These are phyloP conservation scores for Conoideocrella luteorostrata DNA, from an alignment of 2,329 filamentous ascomycete species.

Conservation along the genomic window DNA sequence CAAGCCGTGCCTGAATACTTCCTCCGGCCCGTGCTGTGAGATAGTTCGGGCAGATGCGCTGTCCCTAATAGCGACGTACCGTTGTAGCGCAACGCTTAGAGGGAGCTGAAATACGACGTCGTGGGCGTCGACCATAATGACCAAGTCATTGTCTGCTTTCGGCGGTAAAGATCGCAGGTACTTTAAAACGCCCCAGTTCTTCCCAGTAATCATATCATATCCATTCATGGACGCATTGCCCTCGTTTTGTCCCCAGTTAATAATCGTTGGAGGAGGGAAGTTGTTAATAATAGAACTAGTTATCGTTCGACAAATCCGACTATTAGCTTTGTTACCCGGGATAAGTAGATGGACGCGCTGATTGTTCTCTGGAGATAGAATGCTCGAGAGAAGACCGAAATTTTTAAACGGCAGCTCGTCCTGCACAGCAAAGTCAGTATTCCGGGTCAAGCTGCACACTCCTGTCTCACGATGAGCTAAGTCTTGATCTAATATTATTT, in stretches of 20 bases:
- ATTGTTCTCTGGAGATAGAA: not conserved
- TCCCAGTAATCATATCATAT: not conserved
- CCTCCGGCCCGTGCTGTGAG: not conserved
- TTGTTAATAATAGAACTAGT: not conserved
- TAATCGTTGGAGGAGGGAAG: not conserved
- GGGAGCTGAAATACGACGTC: not conserved
- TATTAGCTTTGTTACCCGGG: not conserved
- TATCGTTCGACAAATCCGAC: not conserved
- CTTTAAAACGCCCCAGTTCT: not conserved
- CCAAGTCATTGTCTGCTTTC: not conserved
- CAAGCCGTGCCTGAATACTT: not conserved
- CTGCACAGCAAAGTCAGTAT: no score
- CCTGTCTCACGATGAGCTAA: no score
- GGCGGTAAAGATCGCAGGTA: not conserved
- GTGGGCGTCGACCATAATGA: not conserved
- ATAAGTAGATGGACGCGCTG: not conserved
- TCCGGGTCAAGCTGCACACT: no score
- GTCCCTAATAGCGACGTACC: not conserved
- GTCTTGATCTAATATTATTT: no score
- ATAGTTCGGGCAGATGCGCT: not conserved
- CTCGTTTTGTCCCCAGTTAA: not conserved
- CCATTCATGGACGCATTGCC: not conserved
- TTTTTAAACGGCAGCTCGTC: no score
- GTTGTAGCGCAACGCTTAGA: not conserved
- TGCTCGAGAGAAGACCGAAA: no score